phyloP scores from a whole-genome alignment of 306 rosid species.

The Luffa acutangula region DNA sequence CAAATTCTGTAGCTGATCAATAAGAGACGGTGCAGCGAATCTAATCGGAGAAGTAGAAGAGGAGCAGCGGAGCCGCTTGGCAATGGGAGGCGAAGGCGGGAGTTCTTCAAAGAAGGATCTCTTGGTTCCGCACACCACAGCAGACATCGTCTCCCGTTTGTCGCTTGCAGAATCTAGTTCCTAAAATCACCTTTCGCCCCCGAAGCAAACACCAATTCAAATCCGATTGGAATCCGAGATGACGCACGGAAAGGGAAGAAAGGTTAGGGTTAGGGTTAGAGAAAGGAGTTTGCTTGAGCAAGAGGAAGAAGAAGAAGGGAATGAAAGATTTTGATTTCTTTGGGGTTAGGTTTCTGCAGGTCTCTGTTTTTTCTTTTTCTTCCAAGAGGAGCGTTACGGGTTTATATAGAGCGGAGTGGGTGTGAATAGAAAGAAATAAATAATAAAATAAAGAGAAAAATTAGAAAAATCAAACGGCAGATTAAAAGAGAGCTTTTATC shows the following conservation, averaged over 20 bases:
- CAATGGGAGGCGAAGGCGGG: slow-evolving; percentile 76
- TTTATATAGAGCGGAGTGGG: background rate
- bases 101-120: slow-evolving; percentile 95
- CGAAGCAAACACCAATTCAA: slow-evolving; percentile 1
- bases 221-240: background rate
- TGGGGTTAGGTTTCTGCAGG: background rate
- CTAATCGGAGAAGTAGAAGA: slow-evolving; percentile 73
- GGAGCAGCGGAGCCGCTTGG: slow-evolving; percentile 86
- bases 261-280: slow-evolving; percentile 4
- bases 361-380: background rate
- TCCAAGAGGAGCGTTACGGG: background rate
- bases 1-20: slow-evolving; percentile 58
- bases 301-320: background rate
- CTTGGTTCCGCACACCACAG: slow-evolving; percentile 98
- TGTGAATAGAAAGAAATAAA: background rate
- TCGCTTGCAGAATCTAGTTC: background rate
- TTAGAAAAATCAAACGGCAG: background rate
- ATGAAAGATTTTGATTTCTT: background rate
- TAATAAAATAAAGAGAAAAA: background rate
- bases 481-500: background rate
- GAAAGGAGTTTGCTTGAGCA: background rate
- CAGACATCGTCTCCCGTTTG: slow-evolving; percentile 61
- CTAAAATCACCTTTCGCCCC: background rate
- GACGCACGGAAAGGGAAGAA: background rate
- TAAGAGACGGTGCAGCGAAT: slow-evolving; percentile 35